Percentiles rank a stretch among this genome's conserved stretches.
Conservation (phyloP, 2,329 filamentous ascomycete genomes). For the Colletotrichum destructivum region DNA sequence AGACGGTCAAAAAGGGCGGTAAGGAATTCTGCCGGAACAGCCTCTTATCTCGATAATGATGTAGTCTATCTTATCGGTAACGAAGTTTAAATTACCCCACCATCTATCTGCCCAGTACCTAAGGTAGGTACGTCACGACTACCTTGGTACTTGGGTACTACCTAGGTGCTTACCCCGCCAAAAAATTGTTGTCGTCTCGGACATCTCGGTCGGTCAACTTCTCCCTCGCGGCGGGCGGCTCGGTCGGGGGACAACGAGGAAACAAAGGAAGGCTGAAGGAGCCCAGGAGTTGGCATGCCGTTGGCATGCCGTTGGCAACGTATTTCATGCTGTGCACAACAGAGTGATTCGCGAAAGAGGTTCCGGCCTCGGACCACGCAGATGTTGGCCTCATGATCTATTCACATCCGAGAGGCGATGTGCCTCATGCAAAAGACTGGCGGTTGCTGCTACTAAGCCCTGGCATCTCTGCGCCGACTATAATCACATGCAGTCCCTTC, state of each 20-base stretch:
- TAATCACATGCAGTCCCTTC: not conserved
- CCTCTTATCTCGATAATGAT: conserved; percentile 30
- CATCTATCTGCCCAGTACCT: not conserved
- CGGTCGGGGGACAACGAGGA: conserved; percentile 7
- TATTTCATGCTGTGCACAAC: conserved; percentile 14
- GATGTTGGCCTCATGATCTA: conserved; percentile 26
- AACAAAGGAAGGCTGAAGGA: conserved; percentile 13
- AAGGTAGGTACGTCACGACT: not conserved
- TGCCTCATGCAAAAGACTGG: conserved; percentile 25
- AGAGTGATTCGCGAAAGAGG: not conserved
- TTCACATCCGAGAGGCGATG: conserved; percentile 21
- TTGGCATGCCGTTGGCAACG: not conserved
- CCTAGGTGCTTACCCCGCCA: conserved; percentile 32
- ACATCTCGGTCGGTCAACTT: not conserved
- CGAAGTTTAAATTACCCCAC: not conserved
- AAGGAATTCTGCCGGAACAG: conserved; percentile 48
- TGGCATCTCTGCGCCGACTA: conserved; percentile 10
- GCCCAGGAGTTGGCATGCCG: not conserved
- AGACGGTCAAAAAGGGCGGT: conserved; percentile 50
- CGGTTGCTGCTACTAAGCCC: conserved; percentile 8
- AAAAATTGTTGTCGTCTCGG: conserved; percentile 30
- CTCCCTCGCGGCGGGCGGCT: conserved; percentile 2
- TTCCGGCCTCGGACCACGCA: conserved; percentile 1
- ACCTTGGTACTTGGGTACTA: too few relatives aligned
- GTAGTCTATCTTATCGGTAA: conserved; percentile 20